Conservation (phyloP, 345 rosid genomes). For the Eucalyptus shirleyi region DNA sequence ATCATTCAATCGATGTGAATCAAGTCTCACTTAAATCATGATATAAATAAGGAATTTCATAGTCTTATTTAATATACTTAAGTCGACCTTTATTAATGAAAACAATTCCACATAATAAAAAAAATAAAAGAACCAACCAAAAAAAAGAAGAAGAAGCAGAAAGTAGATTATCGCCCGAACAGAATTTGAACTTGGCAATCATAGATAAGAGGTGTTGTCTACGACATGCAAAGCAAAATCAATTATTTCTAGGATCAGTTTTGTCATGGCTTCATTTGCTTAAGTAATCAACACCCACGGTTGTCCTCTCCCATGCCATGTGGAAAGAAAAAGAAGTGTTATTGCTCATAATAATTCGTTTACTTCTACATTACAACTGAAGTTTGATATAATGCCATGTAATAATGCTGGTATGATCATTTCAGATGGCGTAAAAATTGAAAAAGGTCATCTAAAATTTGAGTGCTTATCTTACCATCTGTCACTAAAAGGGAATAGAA, state of each 20-base stretch:
- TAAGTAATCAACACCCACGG: not conserved
- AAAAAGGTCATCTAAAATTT: not conserved
- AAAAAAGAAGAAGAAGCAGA: not conserved
- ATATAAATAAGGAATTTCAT: not conserved
- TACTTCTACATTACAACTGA: not conserved
- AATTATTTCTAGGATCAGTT: not conserved
- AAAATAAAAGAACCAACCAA: not conserved
- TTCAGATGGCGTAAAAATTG: not conserved
- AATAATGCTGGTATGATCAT: not conserved
- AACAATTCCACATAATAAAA: not conserved
- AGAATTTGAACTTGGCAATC: not conserved
- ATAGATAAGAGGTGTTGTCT: not conserved
- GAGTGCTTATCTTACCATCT: not conserved
- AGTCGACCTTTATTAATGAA: not conserved
- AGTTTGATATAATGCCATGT: not conserved
- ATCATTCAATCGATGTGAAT: fast-evolving
- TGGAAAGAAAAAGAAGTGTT: not conserved
- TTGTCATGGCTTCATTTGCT: not conserved
- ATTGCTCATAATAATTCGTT: not conserved
- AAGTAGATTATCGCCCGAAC: not conserved
- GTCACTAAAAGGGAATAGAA: not conserved
- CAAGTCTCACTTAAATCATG: not conserved
- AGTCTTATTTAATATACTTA: not conserved
- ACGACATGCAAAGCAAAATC: not conserved
- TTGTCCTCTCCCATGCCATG: not conserved